A percentile compares a stretch with the other conserved stretches of the same genome.
phyloP scores from a whole-genome alignment of 2,329 filamentous ascomycete genomes.

The Fusarium papillatum region DNA sequence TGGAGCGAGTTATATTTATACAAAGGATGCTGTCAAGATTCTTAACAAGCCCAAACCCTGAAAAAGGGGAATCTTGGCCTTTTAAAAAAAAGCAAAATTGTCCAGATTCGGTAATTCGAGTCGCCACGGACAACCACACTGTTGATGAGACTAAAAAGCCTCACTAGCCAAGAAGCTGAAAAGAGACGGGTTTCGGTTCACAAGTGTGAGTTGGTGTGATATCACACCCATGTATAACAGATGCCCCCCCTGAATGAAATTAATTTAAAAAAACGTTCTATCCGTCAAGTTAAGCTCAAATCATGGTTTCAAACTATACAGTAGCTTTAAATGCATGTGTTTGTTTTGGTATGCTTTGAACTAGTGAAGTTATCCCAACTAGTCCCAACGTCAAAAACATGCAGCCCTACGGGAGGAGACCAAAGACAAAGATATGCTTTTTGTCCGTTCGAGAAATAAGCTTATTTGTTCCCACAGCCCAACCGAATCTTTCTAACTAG shows the following conservation, averaged over 20 bases:
- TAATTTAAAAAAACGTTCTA: not conserved
- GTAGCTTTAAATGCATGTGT: no score
- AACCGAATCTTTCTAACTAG: not conserved
- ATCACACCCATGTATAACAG: not conserved
- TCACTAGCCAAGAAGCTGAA: not conserved
- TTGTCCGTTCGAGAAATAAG: not conserved
- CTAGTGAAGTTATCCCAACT: slow-evolving; percentile 5
- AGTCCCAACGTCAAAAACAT: not conserved
- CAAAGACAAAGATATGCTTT: not conserved
- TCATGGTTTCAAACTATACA: not conserved
- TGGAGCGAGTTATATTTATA: slow-evolving; percentile 91
- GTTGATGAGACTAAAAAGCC: not conserved
- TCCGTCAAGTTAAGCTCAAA: not conserved
- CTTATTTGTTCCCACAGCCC: not conserved
- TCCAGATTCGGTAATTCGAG: not conserved
- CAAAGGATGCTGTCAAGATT: slow-evolving; percentile 93
- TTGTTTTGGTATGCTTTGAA: not conserved
- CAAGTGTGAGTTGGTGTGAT: not conserved
- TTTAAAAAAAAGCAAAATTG: not conserved
- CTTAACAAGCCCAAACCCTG: slow-evolving; percentile 56
- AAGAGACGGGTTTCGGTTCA: not conserved
- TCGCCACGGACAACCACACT: not conserved
- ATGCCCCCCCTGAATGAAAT: not conserved
- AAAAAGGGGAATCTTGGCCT: slow-evolving; percentile 33
- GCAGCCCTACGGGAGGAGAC: not conserved